Conservation (phyloP, 805 yeast species). For the Saturnispora saitoi region DNA sequence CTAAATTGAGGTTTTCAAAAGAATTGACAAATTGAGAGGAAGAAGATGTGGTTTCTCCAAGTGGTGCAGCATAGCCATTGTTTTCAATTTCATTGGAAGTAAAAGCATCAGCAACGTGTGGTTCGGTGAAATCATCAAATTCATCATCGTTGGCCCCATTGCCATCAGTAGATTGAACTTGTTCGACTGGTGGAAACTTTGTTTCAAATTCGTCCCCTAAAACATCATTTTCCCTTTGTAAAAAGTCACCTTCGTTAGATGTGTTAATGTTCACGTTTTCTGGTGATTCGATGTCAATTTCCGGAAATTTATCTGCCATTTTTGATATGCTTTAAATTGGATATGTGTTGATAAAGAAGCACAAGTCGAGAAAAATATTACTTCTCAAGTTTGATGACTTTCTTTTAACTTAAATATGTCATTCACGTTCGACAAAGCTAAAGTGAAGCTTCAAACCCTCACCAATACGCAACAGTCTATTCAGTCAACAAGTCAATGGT, state of each 20-base stretch:
- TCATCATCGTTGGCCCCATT: constrained; percentile 35
- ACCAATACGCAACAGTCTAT: constrained; percentile 65
- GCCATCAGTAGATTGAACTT: constrained; percentile 30
- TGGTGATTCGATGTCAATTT: constrained; percentile 36
- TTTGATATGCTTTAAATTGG: not conserved
- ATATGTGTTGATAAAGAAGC: not conserved
- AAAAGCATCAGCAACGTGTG: constrained; percentile 3
- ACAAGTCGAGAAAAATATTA: not conserved
- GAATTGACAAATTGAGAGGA: constrained; percentile 25
- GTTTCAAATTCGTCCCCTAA: constrained; percentile 67
- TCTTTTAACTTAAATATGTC: constrained; percentile 32
- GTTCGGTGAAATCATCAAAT: constrained; percentile 43
- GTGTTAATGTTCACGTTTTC: constrained; percentile 27
- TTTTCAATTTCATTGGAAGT: no score
- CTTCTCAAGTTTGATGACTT: not conserved
- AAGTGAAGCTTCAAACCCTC: constrained; percentile 37
- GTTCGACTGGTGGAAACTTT: constrained; percentile 37
- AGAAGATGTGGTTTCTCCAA: not conserved
- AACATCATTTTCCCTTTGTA: constrained; percentile 58
- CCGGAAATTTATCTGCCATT: constrained; percentile 77
- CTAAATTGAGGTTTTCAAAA: constrained; percentile 30
- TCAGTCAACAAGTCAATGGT: constrained; percentile 67
- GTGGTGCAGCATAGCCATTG: constrained; percentile 6
- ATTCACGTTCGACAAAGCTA: constrained; percentile 41
- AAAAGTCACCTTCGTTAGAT: constrained; percentile 38